Evolutionary conservation across 2,329 filamentous ascomycete genomes (phyloP), one percentile per base, ranked within the genome.

Genomic region (Biscogniauxia mediterranea): DNA sequence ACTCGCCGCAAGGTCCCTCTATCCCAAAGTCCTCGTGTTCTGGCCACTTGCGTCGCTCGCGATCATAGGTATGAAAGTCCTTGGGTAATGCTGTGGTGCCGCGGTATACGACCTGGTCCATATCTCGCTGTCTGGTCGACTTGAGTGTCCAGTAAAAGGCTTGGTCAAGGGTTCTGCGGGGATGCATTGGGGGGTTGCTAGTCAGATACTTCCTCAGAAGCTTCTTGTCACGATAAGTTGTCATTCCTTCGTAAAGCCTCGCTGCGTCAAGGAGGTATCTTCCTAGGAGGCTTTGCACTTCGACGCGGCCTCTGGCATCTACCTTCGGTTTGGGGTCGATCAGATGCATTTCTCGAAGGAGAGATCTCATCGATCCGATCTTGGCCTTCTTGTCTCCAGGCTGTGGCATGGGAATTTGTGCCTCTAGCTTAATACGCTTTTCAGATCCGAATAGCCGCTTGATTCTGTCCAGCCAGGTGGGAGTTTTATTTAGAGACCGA

Each of bases 91-190:
- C 56, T 13, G 66, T 74, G 0, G 78, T 80, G 0, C 65, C 68
- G 0, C 78, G 74, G 50, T 78, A 80, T 1, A 80, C 72, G 0
- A 80, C 78, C 52, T 80, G 78, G 32, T 80, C 78, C 3, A 69
- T 64, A 53, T 82, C 80, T 3, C 79, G 68, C 1, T 66, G 62
- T 3, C 70, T 63, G 0, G 79, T 81, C n/a, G 77, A 74, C 0
- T 73, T 69, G 2, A 79, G 68, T 1, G 74, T 77, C 72, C 75
- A 76, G 51, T 77, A 77, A 60, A 80, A 81, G 0, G 75, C 76
- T 61, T 82, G 80, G 53, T 82, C 80, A 0, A 82, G 69, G 0
- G 80, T 82, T 0, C 81, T 68, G 0, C 81, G 73, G 0, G 78
- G 75, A 60, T 83, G 80, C 0, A 77, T 66, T 5, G 75, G 78